phyloP scores from a whole-genome alignment of 306 rosid genomes.

The Ormosia emarginata region DNA sequence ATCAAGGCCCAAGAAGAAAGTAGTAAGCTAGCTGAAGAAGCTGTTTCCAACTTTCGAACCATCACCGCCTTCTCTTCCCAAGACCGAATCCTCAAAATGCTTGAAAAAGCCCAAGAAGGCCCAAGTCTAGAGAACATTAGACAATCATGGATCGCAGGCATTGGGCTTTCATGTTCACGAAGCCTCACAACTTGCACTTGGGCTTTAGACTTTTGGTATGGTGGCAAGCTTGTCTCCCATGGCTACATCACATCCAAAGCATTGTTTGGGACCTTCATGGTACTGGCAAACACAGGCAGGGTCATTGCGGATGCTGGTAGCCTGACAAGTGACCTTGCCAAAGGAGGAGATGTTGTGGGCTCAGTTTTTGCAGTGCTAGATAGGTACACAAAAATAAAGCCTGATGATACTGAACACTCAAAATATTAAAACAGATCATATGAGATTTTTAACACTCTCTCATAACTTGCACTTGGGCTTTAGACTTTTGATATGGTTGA shows the following conservation, averaged over 20 bases:
- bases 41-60: slow-evolving; percentile 76
- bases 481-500: slow-evolving; percentile 85
- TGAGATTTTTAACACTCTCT: too few species aligned
- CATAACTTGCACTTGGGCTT: slow-evolving; percentile 74
- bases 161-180: slow-evolving; percentile 71
- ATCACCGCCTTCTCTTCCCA: slow-evolving; percentile 88
- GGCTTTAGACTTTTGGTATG: slow-evolving; percentile 91
- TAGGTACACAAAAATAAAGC: slow-evolving; percentile 63
- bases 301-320: slow-evolving; percentile 95
- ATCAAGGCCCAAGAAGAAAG: slow-evolving; percentile 65
- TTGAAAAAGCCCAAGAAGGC: slow-evolving; percentile 70
- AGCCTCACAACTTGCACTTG: slow-evolving; percentile 47
- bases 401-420: slow-evolving; percentile 50
- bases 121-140: slow-evolving; percentile 56
- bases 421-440: too few species aligned
- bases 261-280: slow-evolving; percentile 71
- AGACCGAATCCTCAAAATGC: slow-evolving; percentile 68
- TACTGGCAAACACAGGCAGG: slow-evolving; percentile 68
- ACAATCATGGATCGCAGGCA: slow-evolving; percentile 83
- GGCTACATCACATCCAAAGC: slow-evolving; percentile 49
- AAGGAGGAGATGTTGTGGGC: slow-evolving; percentile 66
- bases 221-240: slow-evolving; percentile 49
- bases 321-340: slow-evolving; percentile 77
- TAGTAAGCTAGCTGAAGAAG: slow-evolving; percentile 87
- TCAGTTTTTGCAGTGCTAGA: slow-evolving; percentile 73